Evolutionary conservation across 108 stramenopile species (phyloP).

Genomic region (Skeletonema costatum): DNA sequence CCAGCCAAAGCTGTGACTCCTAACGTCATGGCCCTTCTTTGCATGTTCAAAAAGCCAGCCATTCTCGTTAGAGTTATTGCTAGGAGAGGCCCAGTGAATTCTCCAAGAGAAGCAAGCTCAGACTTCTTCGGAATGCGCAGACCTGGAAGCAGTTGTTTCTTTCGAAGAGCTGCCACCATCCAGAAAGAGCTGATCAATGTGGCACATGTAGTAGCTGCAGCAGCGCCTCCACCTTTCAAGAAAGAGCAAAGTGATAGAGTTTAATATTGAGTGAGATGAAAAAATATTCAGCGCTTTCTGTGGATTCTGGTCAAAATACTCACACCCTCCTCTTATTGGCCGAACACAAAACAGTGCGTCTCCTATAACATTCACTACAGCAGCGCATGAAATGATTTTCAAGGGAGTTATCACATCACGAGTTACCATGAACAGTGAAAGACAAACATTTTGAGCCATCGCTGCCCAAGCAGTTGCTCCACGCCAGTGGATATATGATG

Average conservation of each 20-base stretch:
- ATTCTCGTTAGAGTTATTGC: slow-evolving; percentile 76
- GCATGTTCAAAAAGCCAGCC: slow-evolving; percentile 75
- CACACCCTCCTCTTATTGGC: slow-evolving; percentile 62
- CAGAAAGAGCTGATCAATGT: slow-evolving; percentile 68
- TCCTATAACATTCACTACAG: slow-evolving; percentile 69
- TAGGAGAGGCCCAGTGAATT: slow-evolving; percentile 76
- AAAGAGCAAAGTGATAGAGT: too few species aligned
- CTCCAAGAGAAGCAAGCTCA: slow-evolving; percentile 55
- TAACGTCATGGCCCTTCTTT: slow-evolving; percentile 66
- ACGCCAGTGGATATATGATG: slow-evolving; percentile 77
- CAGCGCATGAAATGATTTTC: slow-evolving; percentile 69
- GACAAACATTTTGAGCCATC: slow-evolving; percentile 59
- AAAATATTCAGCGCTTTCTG: too few species aligned
- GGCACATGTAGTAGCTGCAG: slow-evolving; percentile 76
- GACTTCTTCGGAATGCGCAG: slow-evolving; percentile 57
- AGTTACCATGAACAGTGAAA: slow-evolving; percentile 72
- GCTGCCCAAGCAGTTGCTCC: slow-evolving; percentile 74
- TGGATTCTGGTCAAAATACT: too few species aligned
- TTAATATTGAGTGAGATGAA: too few species aligned
- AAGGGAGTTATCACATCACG: slow-evolving; percentile 80
- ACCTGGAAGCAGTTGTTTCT: slow-evolving; percentile 57
- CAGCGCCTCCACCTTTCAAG: slow-evolving; percentile 52
- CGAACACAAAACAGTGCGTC: slow-evolving; percentile 70
- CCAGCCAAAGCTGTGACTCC: slow-evolving; percentile 66
- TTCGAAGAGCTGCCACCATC: slow-evolving; percentile 61